Evolutionary conservation across 2,329 filamentous ascomycete genomes (phyloP).

Genomic region (Aspergillus sp.): DNA sequence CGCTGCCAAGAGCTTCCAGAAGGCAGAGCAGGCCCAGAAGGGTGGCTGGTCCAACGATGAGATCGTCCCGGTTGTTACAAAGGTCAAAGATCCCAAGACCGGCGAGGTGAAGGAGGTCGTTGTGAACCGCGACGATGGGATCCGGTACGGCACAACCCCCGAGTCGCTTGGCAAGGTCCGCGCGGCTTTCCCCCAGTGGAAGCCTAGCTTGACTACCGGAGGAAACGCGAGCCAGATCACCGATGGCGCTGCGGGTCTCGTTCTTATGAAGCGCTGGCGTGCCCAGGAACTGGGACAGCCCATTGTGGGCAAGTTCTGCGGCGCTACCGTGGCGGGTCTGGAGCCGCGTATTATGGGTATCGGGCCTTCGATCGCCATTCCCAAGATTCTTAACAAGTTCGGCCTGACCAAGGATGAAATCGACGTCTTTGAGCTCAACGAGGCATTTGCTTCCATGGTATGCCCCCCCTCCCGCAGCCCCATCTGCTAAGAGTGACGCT

Average conservation of each 20-base stretch:
- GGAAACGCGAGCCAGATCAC: constrained; percentile 90
- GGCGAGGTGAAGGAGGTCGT: constrained; percentile 70
- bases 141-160: constrained; percentile 70
- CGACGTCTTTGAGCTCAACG: constrained; percentile 52
- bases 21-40: constrained; percentile 72
- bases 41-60: constrained; percentile 78
- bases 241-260: constrained; percentile 80
- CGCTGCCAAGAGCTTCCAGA: constrained; percentile 75
- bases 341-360: constrained; percentile 87
- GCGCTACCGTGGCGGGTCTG: constrained; percentile 72
- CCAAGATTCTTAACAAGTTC: constrained; percentile 73
- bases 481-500: no score
- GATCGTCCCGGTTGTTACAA: constrained; percentile 72
- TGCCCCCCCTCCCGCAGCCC: no score
- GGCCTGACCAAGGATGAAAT: constrained; percentile 49
- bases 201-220: constrained; percentile 76
- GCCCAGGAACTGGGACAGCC: constrained; percentile 74
- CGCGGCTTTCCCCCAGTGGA: constrained; percentile 67
- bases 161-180: constrained; percentile 77
- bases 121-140: constrained; percentile 72
- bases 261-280: constrained; percentile 83
- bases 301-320: constrained; percentile 81
- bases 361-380: constrained; percentile 84
- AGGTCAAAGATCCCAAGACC: constrained; percentile 78
- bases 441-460: constrained; percentile 70